Percentiles rank a stretch among this genome's conserved stretches.
These are phyloP conservation scores for Exophiala phaeomuriformis DNA, from an alignment of 2,329 filamentous ascomycete species.

Conservation along the genomic window DNA sequence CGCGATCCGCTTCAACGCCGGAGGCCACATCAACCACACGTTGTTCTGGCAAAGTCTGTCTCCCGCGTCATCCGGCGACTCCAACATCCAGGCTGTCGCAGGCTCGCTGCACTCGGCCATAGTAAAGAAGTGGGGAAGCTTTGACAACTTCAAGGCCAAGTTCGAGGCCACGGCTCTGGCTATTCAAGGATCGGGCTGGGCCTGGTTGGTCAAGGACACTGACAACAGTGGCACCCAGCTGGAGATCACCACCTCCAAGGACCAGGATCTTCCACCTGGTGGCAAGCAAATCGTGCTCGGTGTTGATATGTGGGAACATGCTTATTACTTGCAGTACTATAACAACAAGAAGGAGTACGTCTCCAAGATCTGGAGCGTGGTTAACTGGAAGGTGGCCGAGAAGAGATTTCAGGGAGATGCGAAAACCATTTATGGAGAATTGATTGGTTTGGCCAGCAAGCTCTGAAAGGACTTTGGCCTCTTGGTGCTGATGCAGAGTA, in stretches of 20 bases:
- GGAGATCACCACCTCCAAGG: slow-evolving; percentile 71
- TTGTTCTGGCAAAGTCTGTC: slow-evolving; percentile 72
- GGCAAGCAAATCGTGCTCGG: slow-evolving; percentile 56
- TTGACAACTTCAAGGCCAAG: slow-evolving; percentile 57
- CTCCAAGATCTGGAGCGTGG: slow-evolving; percentile 18
- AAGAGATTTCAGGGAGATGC: slow-evolving; percentile 18
- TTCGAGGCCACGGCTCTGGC: slow-evolving; percentile 61
- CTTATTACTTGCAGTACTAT: slow-evolving; percentile 66
- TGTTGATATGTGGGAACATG: slow-evolving; percentile 90
- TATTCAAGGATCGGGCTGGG: slow-evolving; percentile 81
- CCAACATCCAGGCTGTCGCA: slow-evolving; percentile 48
- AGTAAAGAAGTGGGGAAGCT: slow-evolving; percentile 58
- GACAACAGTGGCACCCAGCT: slow-evolving; percentile 47
- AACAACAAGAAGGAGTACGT: slow-evolving; percentile 25
- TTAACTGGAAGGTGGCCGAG: slow-evolving; percentile 22
- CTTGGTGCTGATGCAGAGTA: no score
- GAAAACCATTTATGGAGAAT: slow-evolving; percentile 11
- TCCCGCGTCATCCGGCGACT: slow-evolving; percentile 52
- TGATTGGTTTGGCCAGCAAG: slow-evolving; percentile 13
- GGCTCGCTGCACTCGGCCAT: slow-evolving; percentile 58
- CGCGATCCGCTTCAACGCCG: slow-evolving; percentile 58
- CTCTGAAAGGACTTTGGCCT: no score
- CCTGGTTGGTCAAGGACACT: slow-evolving; percentile 67
- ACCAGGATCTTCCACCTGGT: slow-evolving; percentile 55
- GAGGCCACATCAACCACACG: slow-evolving; percentile 56